Evolutionary conservation across 805 yeast species (phyloP).

Genomic region (Cyberlindnera americana): DNA sequence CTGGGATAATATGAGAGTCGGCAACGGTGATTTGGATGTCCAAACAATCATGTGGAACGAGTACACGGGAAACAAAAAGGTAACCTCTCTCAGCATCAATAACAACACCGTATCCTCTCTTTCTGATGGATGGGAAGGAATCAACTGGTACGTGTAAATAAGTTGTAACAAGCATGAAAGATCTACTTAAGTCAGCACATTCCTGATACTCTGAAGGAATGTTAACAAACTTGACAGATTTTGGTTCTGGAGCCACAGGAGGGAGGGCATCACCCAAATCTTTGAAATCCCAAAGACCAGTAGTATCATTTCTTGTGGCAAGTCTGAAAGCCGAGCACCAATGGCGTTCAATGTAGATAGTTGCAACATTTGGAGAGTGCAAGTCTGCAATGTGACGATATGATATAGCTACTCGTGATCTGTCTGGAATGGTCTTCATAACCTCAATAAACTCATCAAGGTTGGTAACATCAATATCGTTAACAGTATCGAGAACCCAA

Average conservation of each 20-base stretch:
- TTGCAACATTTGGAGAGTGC: constrained; percentile 67
- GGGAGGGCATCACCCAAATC: constrained; percentile 55
- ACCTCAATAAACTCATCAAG: constrained; percentile 74
- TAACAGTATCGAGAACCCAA: constrained; percentile 77
- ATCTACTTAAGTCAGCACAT: constrained; percentile 55
- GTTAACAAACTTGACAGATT: constrained; percentile 65
- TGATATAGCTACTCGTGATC: constrained; percentile 62
- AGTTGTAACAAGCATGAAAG: constrained; percentile 69
- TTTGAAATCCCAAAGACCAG: constrained; percentile 57
- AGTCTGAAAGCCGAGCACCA: constrained; percentile 72
- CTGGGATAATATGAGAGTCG: constrained; percentile 79
- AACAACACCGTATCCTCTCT: constrained; percentile 71
- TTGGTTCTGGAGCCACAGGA: constrained; percentile 48
- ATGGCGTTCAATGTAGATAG: constrained; percentile 75
- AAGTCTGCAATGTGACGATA: constrained; percentile 78
- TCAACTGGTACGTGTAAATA: constrained; percentile 70
- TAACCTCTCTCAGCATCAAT: constrained; percentile 79
- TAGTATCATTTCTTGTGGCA: constrained; percentile 57
- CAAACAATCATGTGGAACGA: constrained; percentile 73
- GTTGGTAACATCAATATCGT: constrained; percentile 70
- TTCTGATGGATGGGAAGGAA: constrained; percentile 60
- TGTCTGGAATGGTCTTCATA: constrained; percentile 74
- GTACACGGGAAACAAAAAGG: constrained; percentile 71
- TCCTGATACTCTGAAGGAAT: constrained; percentile 54
- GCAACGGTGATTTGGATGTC: constrained; percentile 80